These are phyloP conservation scores for Saccharomycopsis fibuligera DNA, from an alignment of 805 yeast species.

Conservation along the genomic window DNA sequence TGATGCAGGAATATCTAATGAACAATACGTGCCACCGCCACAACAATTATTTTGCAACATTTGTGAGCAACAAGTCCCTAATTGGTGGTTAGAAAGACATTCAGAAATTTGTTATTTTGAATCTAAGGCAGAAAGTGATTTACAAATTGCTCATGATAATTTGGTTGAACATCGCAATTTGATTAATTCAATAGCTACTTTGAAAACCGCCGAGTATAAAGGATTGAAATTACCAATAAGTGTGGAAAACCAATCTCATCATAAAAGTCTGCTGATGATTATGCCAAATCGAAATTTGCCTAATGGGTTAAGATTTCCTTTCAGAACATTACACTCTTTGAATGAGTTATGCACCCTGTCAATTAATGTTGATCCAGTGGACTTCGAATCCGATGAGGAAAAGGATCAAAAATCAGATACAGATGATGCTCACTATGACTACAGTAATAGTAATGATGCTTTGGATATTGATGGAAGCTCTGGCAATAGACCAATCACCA, in stretches of 20 bases:
- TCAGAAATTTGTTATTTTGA: conserved; percentile 82
- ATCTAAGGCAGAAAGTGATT: conserved; percentile 72
- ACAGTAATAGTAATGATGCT: not conserved
- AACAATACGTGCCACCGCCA: conserved; percentile 67
- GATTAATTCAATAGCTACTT: conserved; percentile 34
- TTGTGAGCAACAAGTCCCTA: conserved; percentile 85
- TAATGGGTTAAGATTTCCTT: conserved; percentile 45
- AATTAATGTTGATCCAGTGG: conserved; percentile 66
- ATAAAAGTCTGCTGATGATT: not conserved
- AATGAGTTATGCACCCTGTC: conserved; percentile 71
- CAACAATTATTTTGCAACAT: conserved; percentile 80
- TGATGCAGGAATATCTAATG: conserved; percentile 58
- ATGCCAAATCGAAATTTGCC: not conserved
- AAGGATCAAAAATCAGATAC: too few species aligned
- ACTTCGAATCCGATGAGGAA: conserved; percentile 31
- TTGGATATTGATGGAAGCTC: conserved; percentile 24
- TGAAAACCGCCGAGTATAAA: conserved; percentile 43
- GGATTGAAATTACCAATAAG: conserved; percentile 43
- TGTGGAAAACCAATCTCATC: conserved; percentile 1
- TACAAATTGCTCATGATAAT: conserved; percentile 69
- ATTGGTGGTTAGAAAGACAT: conserved; percentile 95
- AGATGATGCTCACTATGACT: too few species aligned
- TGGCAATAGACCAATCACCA: conserved; percentile 21
- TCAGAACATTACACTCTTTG: conserved; percentile 51
- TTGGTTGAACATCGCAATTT: conserved; percentile 62